Percentiles rank a stretch among this genome's conserved stretches.
phyloP scores from a whole-genome alignment of 1,284 basidiomycete genomes.

The Boletellus deceptivus region DNA sequence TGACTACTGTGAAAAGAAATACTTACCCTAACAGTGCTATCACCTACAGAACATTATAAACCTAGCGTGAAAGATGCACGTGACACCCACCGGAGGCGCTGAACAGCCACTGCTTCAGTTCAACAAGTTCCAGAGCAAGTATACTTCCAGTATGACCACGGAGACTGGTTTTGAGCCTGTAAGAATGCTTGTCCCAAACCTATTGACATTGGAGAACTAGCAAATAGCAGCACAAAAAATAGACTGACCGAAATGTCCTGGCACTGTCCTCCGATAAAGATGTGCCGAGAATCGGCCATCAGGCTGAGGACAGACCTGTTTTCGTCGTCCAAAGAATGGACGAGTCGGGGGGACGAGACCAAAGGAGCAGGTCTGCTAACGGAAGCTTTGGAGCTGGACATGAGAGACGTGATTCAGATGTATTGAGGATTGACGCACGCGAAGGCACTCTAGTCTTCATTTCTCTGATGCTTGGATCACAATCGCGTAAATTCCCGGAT shows the following conservation, averaged over 20 bases:
- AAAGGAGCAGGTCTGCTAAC: constrained; percentile 52
- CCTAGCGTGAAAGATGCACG: constrained; percentile 1
- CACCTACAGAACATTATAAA: constrained; percentile 48
- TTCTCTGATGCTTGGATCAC: constrained; percentile 1
- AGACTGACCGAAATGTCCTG: constrained; percentile 52
- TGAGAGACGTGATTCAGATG: constrained; percentile 1
- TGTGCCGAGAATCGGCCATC: constrained; percentile 67
- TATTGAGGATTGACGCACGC: constrained; percentile 21
- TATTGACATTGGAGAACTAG: constrained; percentile 30
- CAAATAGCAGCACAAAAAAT: neutral
- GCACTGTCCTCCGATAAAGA: constrained; percentile 84
- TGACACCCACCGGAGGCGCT: constrained; percentile 69
- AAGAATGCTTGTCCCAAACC: constrained; percentile 81
- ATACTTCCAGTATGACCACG: constrained; percentile 86
- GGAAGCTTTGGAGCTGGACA: constrained; percentile 44
- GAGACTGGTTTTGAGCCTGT: constrained; percentile 70
- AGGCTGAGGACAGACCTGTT: constrained; percentile 74
- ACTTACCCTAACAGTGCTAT: constrained; percentile 78
- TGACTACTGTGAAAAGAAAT: neutral
- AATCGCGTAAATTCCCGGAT: constrained; percentile 6
- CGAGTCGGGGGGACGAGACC: constrained; percentile 44
- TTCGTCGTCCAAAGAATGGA: constrained; percentile 69
- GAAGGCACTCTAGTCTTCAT: constrained; percentile 21
- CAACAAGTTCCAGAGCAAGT: constrained; percentile 76
- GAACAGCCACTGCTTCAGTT: constrained; percentile 81